These are phyloP conservation scores for Phalaenopsis hybrid DNA, from an alignment of 116 monocot genomes.

Conservation along the genomic window DNA sequence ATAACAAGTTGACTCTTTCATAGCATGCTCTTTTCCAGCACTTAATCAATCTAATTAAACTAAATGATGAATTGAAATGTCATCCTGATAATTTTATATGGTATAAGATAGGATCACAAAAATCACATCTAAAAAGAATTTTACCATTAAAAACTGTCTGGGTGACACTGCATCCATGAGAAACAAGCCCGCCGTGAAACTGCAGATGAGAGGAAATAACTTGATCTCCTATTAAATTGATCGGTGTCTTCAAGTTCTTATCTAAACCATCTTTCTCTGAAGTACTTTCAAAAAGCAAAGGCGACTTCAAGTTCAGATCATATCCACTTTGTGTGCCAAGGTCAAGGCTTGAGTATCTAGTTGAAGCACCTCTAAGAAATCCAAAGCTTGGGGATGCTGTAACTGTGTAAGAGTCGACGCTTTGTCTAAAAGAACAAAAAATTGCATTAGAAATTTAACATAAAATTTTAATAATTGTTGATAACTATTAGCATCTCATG, in stretches of 20 bases:
- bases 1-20: too few species aligned
- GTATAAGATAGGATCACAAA: background rate
- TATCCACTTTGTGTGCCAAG: slow-evolving; percentile 30
- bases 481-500: background rate
- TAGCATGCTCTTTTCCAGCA: background rate
- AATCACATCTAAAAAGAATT: background rate
- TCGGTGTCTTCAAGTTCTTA: slow-evolving; percentile 20
- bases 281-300: slow-evolving; percentile 35
- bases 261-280: slow-evolving; percentile 24
- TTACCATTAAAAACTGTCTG: slow-evolving; percentile 95
- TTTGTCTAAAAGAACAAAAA: slow-evolving; percentile 39
- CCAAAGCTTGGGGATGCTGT: slow-evolving; percentile 76
- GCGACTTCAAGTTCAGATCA: slow-evolving; percentile 30
- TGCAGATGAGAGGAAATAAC: slow-evolving; percentile 34
- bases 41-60: background rate
- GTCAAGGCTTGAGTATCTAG: slow-evolving; percentile 50
- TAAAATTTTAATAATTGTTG: background rate
- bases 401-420: slow-evolving; percentile 71
- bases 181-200: slow-evolving; percentile 23
- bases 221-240: slow-evolving; percentile 8
- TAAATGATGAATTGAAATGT: background rate
- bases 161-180: slow-evolving; percentile 66
- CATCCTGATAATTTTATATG: background rate
- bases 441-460: background rate
- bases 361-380: slow-evolving; percentile 40